Conservation (phyloP, 768 basidiomycete species). For the Podaxis rugospora region DNA sequence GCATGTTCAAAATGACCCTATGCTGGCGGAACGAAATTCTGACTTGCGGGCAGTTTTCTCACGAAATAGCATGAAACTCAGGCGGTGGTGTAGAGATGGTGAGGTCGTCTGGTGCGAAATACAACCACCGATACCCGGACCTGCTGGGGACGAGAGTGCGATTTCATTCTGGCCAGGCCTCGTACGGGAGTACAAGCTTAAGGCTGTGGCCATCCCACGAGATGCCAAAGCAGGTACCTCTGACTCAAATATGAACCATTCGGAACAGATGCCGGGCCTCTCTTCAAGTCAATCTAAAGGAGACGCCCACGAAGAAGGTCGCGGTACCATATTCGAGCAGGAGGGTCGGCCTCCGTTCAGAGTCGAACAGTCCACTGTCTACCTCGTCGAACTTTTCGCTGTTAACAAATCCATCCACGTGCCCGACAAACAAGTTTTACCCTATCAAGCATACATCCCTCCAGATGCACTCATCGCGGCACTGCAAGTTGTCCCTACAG, state of each 20-base stretch:
- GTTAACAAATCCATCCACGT: conserved; percentile 44
- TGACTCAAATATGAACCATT: neutral
- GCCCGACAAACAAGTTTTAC: conserved; percentile 58
- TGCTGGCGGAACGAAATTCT: conserved; percentile 57
- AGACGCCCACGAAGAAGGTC: conserved; percentile 16
- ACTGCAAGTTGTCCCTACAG: conserved; percentile 39
- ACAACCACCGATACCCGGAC: neutral
- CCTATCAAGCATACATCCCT: conserved; percentile 69
- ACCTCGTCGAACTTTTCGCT: conserved; percentile 66
- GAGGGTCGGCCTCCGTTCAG: conserved; percentile 41
- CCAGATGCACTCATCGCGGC: conserved; percentile 45
- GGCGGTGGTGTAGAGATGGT: conserved; percentile 26
- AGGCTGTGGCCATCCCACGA: conserved; percentile 6
- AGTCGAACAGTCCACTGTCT: conserved; percentile 54
- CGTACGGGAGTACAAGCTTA: conserved; percentile 10
- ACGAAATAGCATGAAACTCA: conserved; percentile 37
- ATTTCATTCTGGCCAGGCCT: conserved; percentile 13
- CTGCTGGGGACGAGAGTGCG: neutral
- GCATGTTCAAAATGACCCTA: conserved; percentile 35
- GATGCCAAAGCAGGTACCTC: conserved; percentile 1
- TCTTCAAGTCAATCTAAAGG: conserved; percentile 2
- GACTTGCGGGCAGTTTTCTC: conserved; percentile 60
- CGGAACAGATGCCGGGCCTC: neutral
- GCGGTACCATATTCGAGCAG: conserved; percentile 20
- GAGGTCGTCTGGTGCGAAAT: conserved; percentile 13